Evolutionary conservation across 2,329 filamentous ascomycete species (phyloP), one percentile per base, ranked within the genome.

Genomic region (Lecanosticta acicola): DNA sequence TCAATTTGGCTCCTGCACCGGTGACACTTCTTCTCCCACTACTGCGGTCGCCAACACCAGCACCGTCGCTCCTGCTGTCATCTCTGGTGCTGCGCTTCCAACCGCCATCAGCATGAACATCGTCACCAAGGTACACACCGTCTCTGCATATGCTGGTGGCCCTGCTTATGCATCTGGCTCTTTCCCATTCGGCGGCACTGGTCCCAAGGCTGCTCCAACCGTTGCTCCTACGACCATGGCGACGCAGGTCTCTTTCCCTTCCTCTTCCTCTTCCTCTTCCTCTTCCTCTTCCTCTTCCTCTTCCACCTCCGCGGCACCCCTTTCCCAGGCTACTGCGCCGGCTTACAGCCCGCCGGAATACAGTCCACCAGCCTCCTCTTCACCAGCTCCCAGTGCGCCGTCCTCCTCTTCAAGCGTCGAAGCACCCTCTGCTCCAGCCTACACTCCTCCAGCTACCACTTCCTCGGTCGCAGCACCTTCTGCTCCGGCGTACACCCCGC

Each of bases 1-100:
- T 51, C 60, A 62, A 37, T 42, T 47, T 24, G 53, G 53, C 35
- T 45, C 47, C 24, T 55, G 53, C 36, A 14, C 39, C 32, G 49
- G 43, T n/a, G 41, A 36, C 1, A 44, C 39, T 18, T 39, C 19
- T 11, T 29, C 46, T 32, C 32, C 42, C 5, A 19, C 39, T 11
- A n/a, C 39, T 38, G 11, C 39, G 10, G 35, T 11, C 19, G 36
- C 41, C 11, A 46, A 42, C 20, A 40, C 16, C 14, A 45, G 34
- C 2, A 26, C 24, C 33, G 32, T 45, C 19, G 26, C 38, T 5
- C 20, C 39, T 4, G 42, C 41, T 24, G 35, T 19, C 13, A 32
- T 34, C 8, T 46, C 42, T 9, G 18, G 35, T 17, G 16, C 18
- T 19, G 9, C 8, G 11, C 3, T 17, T 16, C 35, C 35, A 18